A percentile compares a stretch with the other conserved stretches of the same genome.
Evolutionary conservation across 1,284 basidiomycete species (phyloP).

Genomic region (Neolentinus lepideus): DNA sequence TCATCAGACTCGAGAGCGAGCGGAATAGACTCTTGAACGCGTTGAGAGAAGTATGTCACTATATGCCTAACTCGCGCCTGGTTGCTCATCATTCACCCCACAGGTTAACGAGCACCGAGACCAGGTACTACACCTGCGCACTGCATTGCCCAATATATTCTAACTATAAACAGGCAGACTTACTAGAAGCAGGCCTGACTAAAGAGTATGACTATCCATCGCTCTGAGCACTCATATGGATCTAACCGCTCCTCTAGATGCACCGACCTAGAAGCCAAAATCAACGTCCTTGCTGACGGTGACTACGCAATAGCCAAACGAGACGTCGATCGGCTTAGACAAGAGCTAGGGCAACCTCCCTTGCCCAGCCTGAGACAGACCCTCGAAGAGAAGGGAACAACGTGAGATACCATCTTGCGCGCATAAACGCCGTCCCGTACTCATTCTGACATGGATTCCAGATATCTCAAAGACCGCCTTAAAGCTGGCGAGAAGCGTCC

Average conservation of each 20-base stretch:
- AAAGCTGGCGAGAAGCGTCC: slow-evolving; percentile 21
- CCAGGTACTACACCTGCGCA: slow-evolving; percentile 35
- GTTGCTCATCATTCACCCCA: neutral
- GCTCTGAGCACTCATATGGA: slow-evolving; percentile 1
- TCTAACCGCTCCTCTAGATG: slow-evolving; percentile 35
- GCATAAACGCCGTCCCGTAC: neutral
- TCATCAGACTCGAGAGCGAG: slow-evolving; percentile 63
- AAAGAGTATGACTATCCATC: slow-evolving; percentile 44
- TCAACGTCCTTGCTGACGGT: slow-evolving; percentile 57
- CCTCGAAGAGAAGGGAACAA: slow-evolving; percentile 59
- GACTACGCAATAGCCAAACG: slow-evolving; percentile 66
- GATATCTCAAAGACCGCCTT: slow-evolving; percentile 30
- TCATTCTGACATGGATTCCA: slow-evolving; percentile 6
- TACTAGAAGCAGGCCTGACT: slow-evolving; percentile 42
- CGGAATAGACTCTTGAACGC: slow-evolving; percentile 55
- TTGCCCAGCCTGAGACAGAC: slow-evolving; percentile 62
- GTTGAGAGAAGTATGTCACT: slow-evolving; percentile 48
- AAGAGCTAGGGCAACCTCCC: slow-evolving; percentile 66
- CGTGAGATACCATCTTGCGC: neutral
- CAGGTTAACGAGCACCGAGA: slow-evolving; percentile 76
- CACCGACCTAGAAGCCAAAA: slow-evolving; percentile 54
- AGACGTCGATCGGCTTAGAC: slow-evolving; percentile 66
- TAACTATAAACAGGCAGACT: slow-evolving; percentile 34
- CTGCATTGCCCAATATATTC: neutral
- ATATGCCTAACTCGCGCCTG: slow-evolving; percentile 7